phyloP scores from a whole-genome alignment of 2,329 filamentous ascomycete species.

The Alternaria alternata region DNA sequence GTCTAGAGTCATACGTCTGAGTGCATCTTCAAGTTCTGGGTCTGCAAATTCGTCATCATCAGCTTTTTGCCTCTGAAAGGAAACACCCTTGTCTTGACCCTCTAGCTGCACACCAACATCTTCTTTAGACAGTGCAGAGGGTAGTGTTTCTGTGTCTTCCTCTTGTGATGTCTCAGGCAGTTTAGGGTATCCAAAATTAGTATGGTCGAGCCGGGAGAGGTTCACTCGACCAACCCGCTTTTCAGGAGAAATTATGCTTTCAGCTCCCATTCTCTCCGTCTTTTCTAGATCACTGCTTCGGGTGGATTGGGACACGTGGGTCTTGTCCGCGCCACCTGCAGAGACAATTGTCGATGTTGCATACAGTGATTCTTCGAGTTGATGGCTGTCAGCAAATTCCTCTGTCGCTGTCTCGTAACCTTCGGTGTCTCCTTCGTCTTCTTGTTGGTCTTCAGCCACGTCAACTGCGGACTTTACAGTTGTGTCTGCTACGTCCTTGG shows the following conservation, averaged over 20 bases:
- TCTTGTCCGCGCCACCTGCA: slow-evolving; percentile 10
- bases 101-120: background rate
- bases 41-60: slow-evolving; percentile 34
- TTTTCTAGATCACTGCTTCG: background rate
- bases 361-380: slow-evolving; percentile 26
- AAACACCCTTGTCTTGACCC: background rate
- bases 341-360: slow-evolving; percentile 8
- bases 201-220: slow-evolving; percentile 18
- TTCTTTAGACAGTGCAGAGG: background rate
- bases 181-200: slow-evolving; percentile 27
- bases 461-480: slow-evolving; percentile 22
- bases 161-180: slow-evolving; percentile 14
- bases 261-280: background rate
- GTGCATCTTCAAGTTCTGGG: slow-evolving; percentile 36
- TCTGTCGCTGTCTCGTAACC: slow-evolving; percentile 49
- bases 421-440: slow-evolving; percentile 36
- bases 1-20: slow-evolving; percentile 25
- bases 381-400: slow-evolving; percentile 34
- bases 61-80: background rate
- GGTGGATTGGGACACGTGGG: background rate
- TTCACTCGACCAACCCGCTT: slow-evolving; percentile 34
- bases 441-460: slow-evolving; percentile 24
- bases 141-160: background rate
- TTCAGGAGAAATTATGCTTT: background rate
- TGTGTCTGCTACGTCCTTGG: slow-evolving; percentile 11